Base-by-base conservation (phyloP, 495 filamentous ascomycete species). In the Penicillium bialowiezense region DNA sequence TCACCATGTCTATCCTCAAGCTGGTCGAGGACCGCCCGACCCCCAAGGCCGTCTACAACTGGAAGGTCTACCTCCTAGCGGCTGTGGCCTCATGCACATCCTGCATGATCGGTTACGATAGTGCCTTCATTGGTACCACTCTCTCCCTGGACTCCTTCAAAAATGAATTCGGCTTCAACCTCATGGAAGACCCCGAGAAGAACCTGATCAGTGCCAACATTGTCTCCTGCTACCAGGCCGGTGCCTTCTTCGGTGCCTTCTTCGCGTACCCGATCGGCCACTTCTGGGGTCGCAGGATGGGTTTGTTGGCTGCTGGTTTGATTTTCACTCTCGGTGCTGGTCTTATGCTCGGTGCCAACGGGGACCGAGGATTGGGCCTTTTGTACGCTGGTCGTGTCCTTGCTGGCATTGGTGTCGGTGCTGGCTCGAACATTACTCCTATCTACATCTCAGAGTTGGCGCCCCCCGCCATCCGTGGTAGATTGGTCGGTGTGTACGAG, bases 381-480 rank as follows among this genome's bases (percentile, higher is more conserved):
- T 75, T 87, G 49, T 78, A 84, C 77, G 77, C 73, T 43, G 89
- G 89, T 12, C 83, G 89, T 56, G 80, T 89, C 34, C 75, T 91
- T 20, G 77, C 81, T 44, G 89, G 89, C 44, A 57, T 93, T 32
- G 86, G 83, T 48, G 82, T 91, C 41, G 89, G 89, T 55, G 88
- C 90, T 52, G 83, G 81, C 15, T 90, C 87, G 5, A 80, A 87
- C 19, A 73, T 89, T 48, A 86, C 88, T 21, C 89, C 89, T 2
- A 83, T 91, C 26, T 92, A 92, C 60, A 84, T 89, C 51, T 77
- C 88, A 31, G 89, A 95, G 65, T 79, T 95, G 52, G 80, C 88
- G 6, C 88, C 86, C 6, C 87, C 88, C 54, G 86, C 88, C 46
- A 89, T 89, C 55, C 83, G 89, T 43, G 89, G 89, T 15, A 79